Percentiles rank a stretch among this genome's conserved stretches.
These are phyloP conservation scores for Hygrocybe coccinea DNA, from an alignment of 768 basidiomycete genomes.

Conservation along the genomic window DNA sequence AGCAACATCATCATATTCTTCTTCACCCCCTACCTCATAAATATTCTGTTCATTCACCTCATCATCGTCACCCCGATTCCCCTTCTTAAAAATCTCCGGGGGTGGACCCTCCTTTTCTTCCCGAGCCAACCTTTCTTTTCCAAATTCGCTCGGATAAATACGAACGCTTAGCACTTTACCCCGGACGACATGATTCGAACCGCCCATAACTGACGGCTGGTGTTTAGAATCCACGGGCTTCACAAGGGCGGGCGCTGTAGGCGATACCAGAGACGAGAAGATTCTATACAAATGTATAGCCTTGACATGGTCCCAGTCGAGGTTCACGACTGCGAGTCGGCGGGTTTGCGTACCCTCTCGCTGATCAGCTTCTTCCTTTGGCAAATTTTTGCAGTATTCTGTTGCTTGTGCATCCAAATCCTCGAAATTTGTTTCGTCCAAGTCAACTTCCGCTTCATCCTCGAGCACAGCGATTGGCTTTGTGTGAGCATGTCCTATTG, in stretches of 20 bases:
- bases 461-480: conserved; percentile 38
- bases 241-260: conserved; percentile 43
- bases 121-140: conserved; percentile 74
- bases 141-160: conserved; percentile 92
- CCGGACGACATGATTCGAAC: conserved; percentile 36
- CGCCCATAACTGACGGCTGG: conserved; percentile 15
- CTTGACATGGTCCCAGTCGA: conserved; percentile 97
- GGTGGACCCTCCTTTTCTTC: conserved; percentile 94
- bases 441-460: conserved; percentile 59
- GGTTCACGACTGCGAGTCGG: conserved; percentile 85
- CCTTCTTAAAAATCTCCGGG: conserved; percentile 69
- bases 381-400: conserved; percentile 49
- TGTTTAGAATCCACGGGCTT: conserved; percentile 15
- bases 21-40: conserved; percentile 62
- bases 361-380: conserved; percentile 31
- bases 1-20: conserved; percentile 84
- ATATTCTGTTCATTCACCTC: conserved; percentile 63
- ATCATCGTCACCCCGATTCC: conserved; percentile 38
- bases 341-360: conserved; percentile 48
- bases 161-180: conserved; percentile 74
- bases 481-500: conserved; percentile 42
- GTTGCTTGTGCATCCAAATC: conserved; percentile 72
- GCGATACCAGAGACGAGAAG: conserved; percentile 78
- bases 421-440: conserved; percentile 71
- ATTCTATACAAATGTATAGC: conserved; percentile 89